These are phyloP conservation scores for Penicillium psychrosexuale DNA, from an alignment of 2,329 filamentous ascomycete species.

Conservation along the genomic window DNA sequence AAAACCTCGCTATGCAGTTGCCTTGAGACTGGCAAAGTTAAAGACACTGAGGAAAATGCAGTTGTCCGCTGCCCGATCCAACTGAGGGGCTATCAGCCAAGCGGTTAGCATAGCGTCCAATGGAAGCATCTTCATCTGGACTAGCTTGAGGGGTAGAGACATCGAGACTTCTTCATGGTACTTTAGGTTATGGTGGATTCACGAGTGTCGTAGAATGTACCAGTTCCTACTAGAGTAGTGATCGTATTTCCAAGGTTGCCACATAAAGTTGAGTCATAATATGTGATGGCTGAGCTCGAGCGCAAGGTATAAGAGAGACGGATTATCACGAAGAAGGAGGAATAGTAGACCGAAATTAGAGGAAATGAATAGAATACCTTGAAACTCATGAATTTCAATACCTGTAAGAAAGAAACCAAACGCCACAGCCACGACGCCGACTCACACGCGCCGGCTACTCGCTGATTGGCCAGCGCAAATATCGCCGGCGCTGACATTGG, in stretches of 20 bases:
- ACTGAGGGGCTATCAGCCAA: constrained; percentile 13
- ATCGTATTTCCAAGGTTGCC: constrained; percentile 1
- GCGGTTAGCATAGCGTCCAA: constrained; percentile 12
- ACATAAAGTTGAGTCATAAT: constrained; percentile 1
- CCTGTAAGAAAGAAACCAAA: constrained; percentile 8
- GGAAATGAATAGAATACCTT: constrained; percentile 5
- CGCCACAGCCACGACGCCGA: constrained; percentile 11
- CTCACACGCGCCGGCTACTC: constrained; percentile 8
- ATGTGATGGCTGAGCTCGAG: neutral
- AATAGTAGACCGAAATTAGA: neutral
- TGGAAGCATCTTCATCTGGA: constrained; percentile 21
- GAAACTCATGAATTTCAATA: constrained; percentile 16
- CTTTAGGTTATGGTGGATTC: neutral
- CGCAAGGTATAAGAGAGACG: constrained; percentile 1
- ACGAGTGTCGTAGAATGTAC: constrained; percentile 2
- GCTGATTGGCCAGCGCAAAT: constrained; percentile 10
- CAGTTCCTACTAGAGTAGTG: neutral
- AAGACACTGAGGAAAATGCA: constrained; percentile 7
- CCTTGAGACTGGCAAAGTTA: neutral
- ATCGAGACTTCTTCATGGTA: constrained; percentile 6
- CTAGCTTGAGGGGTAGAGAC: constrained; percentile 26
- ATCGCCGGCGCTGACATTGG: constrained; percentile 5
- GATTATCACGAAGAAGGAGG: neutral
- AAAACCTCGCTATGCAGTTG: neutral
- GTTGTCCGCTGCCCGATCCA: constrained; percentile 19